Conservation (phyloP, 805 yeast genomes). For the Saccharomycopsis capsularis region DNA sequence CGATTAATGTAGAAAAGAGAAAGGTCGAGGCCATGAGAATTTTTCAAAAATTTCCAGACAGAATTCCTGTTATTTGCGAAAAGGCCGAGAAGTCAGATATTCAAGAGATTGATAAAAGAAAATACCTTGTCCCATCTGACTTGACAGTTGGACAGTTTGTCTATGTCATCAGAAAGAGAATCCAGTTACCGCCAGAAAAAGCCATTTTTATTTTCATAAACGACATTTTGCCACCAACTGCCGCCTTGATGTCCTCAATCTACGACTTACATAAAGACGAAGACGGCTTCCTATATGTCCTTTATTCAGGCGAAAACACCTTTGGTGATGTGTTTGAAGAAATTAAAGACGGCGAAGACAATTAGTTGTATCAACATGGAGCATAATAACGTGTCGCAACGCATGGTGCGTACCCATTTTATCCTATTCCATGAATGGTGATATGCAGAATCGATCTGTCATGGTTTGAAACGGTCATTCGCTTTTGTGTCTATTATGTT, state of each 20-base stretch:
- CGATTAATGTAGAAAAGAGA: constrained; percentile 55
- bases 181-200: constrained; percentile 92
- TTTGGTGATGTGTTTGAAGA: constrained; percentile 47
- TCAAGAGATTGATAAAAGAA: constrained; percentile 94
- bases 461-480: too few relatives aligned
- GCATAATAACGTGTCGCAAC: too few relatives aligned
- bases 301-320: constrained; percentile 96
- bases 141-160: constrained; percentile 97
- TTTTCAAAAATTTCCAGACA: constrained; percentile 77
- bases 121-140: constrained; percentile 93
- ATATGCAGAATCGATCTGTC: too few relatives aligned
- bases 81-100: constrained; percentile 94
- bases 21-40: constrained; percentile 91
- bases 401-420: too few relatives aligned
- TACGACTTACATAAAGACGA: constrained; percentile 97
- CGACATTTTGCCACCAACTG: constrained; percentile 96
- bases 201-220: constrained; percentile 96
- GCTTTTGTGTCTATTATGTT: too few relatives aligned
- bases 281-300: constrained; percentile 93
- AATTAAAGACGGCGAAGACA: background rate
- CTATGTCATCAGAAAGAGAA: constrained; percentile 93
- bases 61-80: constrained; percentile 96
- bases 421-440: too few relatives aligned
- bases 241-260: constrained; percentile 90
- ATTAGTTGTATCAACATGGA: too few relatives aligned